Evolutionary conservation across 2,329 filamentous ascomycete species (phyloP), one percentile per base, ranked within the genome.

Genomic region (Penicillium glabrum): DNA sequence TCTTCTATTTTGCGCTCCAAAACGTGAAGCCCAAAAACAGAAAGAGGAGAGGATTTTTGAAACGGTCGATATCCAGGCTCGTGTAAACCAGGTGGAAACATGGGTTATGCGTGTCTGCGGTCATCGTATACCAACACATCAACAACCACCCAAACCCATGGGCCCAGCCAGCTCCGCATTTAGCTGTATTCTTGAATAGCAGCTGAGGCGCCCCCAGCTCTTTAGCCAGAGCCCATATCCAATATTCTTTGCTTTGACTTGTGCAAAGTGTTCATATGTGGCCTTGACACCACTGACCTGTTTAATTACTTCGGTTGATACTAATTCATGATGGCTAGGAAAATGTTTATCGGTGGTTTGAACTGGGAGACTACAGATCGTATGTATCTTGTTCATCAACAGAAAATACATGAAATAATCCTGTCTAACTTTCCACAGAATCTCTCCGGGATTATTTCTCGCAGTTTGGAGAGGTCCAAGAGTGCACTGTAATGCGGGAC

Each of bases 281-380:
- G 23, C 19, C 27, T 50, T 35, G 46, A 39, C 26, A 35, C 45
- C 16, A 41, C 52, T 50, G 46, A 43, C 44, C 27, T 47, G 46
- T 37, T 49, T 48, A 35, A 33, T 41, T 29, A 49, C 56, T 47
- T 37, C 29, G 24, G 23, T 29, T 10, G 60, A 69, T 63, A 66
- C 74, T 77, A 67, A 75, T 70, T 61, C 56, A 45, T 61, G 60
- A 58, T 72, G 57, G 59, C 70, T 79, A 99, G 95, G 70, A 99
- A 99, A 81, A 99, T 99, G 95, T 99, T 99, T 69, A 99, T 99
- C 77, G 95, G 95, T 69, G 95, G 95, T 41, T 80, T 99, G 54
- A 99, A 99, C 73, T 99, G 95, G 95, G 95, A 99, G 77, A 99
- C 95, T 16, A 98, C 95, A 54, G 93, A 98, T 80, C 88, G 93